phyloP scores from a whole-genome alignment of 176 grass and related monocot species.

The Saccharum spontaneum region DNA sequence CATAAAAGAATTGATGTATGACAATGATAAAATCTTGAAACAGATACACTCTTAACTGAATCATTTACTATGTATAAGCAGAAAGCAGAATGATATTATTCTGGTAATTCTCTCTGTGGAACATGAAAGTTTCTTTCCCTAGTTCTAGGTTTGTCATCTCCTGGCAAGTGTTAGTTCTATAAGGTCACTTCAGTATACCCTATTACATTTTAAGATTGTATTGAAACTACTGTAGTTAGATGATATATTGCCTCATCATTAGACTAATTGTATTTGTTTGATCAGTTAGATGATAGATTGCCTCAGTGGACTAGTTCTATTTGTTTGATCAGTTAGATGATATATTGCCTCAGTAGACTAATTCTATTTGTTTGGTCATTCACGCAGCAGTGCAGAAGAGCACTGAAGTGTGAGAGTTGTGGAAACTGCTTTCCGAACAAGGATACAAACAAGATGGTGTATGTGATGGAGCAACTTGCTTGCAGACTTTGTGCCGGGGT shows the following conservation, averaged over 20 bases:
- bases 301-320: background rate
- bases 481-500: constrained; percentile 71
- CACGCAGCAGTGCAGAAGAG: constrained; percentile 52
- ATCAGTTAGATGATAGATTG: background rate
- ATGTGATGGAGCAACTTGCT: constrained; percentile 55
- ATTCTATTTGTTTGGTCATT: constrained; percentile 28
- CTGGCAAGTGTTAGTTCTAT: background rate
- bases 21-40: background rate
- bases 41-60: constrained; percentile 5
- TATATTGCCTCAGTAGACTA: constrained; percentile 13
- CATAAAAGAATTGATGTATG: background rate
- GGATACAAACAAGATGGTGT: constrained; percentile 51
- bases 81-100: constrained; percentile 17
- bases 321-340: background rate
- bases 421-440: constrained; percentile 60
- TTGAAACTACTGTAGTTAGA: background rate
- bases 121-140: background rate
- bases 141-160: background rate
- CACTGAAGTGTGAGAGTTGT: constrained; percentile 71
- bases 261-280: no score
- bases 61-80: constrained; percentile 6
- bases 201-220: background rate
- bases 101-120: background rate
- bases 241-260: background rate
- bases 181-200: background rate